Evolutionary conservation across 768 basidiomycete genomes (phyloP).

Genomic region (Cyclocybe aegerita): DNA sequence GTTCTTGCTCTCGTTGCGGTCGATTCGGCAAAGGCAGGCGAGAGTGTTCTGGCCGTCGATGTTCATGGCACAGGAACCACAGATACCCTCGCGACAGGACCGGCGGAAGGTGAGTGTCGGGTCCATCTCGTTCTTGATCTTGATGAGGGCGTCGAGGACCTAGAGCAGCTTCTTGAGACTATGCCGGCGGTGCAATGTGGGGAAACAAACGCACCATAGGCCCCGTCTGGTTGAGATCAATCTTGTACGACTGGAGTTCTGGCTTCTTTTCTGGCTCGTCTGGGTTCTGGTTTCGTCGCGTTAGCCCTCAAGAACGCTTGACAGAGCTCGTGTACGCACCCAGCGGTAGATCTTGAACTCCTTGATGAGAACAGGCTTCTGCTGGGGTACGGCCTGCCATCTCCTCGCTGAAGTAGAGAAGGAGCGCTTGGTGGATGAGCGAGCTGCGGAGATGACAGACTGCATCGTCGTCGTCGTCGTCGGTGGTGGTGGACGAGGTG

Average conservation of each 20-base stretch:
- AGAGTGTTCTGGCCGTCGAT: slow-evolving; percentile 98
- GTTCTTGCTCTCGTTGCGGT: slow-evolving; percentile 68
- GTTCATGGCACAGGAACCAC: slow-evolving; percentile 99
- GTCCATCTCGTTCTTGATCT: slow-evolving; percentile 99
- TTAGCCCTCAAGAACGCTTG: background rate
- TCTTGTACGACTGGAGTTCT: slow-evolving; percentile 81
- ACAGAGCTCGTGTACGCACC: slow-evolving; percentile 46
- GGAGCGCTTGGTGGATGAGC: slow-evolving; percentile 19
- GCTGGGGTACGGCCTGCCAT: slow-evolving; percentile 48
- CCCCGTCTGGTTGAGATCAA: slow-evolving; percentile 93
- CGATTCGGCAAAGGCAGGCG: slow-evolving; percentile 95
- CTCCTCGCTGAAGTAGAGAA: slow-evolving; percentile 21
- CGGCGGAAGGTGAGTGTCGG: slow-evolving; percentile 96
- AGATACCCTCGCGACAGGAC: slow-evolving; percentile 93
- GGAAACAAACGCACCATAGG: slow-evolving; percentile 69
- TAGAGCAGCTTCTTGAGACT: slow-evolving; percentile 19
- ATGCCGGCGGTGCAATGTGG: background rate
- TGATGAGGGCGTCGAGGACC: slow-evolving; percentile 92
- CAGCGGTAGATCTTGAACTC: slow-evolving; percentile 99
- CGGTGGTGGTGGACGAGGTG: slow-evolving; percentile 11
- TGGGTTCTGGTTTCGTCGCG: slow-evolving; percentile 60
- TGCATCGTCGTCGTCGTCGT: slow-evolving; percentile 18
- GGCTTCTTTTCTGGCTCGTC: slow-evolving; percentile 94
- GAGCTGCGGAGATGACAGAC: slow-evolving; percentile 17
- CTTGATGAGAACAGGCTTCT: slow-evolving; percentile 78